Evolutionary conservation across 345 rosid genomes (phyloP).

Genomic region (Melaleuca alternifolia): DNA sequence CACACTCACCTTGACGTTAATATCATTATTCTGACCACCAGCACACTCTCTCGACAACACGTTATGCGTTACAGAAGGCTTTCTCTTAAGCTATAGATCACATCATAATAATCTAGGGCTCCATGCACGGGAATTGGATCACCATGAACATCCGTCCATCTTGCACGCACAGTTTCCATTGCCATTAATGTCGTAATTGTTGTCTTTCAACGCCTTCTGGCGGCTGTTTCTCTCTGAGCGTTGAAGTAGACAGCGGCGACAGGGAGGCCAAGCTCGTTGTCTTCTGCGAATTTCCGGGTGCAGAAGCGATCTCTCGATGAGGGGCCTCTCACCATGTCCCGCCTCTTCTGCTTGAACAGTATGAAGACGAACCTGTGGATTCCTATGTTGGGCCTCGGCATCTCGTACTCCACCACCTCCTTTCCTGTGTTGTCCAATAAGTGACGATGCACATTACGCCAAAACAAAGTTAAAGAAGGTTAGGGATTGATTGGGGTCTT

Average conservation of each 20-base stretch:
- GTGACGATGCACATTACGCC: background rate
- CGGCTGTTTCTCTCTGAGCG: conserved; percentile 88
- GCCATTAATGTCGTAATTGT: too few relatives aligned
- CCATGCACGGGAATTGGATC: too few relatives aligned
- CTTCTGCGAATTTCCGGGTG: conserved; percentile 62
- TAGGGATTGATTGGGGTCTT: background rate
- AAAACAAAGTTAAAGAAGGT: background rate
- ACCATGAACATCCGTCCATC: background rate
- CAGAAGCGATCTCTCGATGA: conserved; percentile 56
- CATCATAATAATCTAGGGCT: background rate
- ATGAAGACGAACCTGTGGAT: conserved; percentile 87
- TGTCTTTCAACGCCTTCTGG: conserved; percentile 60
- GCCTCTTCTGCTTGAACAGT: conserved; percentile 63
- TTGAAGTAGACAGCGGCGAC: conserved; percentile 93
- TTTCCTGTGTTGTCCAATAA: conserved; percentile 28
- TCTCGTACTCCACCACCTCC: conserved; percentile 69
- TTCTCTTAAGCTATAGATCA: background rate
- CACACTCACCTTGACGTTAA: background rate
- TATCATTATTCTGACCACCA: background rate
- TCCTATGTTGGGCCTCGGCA: conserved; percentile 93
- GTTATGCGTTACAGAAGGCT: background rate
- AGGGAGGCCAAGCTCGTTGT: conserved; percentile 66
- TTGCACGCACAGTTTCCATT: background rate
- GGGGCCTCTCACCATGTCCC: conserved; percentile 44
- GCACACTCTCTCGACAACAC: background rate